Conservation (phyloP, 768 basidiomycete genomes). For the Hemileccinum rubropunctum region DNA sequence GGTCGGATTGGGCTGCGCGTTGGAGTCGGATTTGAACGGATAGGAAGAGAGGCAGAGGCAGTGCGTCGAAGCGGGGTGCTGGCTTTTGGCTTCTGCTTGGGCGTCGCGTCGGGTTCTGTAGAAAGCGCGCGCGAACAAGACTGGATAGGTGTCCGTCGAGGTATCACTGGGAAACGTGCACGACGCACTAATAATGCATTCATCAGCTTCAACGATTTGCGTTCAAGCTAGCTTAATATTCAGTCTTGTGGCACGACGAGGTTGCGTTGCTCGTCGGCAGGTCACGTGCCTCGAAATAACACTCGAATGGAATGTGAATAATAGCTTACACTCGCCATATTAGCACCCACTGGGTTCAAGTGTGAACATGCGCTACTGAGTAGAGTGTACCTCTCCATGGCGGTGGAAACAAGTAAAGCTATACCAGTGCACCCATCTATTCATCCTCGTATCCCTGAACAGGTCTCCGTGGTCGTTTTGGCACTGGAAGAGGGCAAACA, state of each 20-base stretch:
- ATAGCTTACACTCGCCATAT: too few relatives aligned
- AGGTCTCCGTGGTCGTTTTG: conserved; percentile 64
- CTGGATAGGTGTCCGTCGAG: neutral
- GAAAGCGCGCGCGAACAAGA: conserved; percentile 15
- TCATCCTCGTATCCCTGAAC: conserved; percentile 77
- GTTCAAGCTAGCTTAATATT: too few relatives aligned
- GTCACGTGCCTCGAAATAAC: neutral
- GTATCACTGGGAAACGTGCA: neutral
- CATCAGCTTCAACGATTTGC: conserved; percentile 8
- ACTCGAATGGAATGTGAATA: too few relatives aligned
- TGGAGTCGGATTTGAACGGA: conserved; percentile 82
- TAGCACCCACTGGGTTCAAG: too few relatives aligned
- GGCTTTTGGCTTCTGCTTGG: conserved; percentile 75
- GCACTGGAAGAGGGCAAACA: conserved; percentile 43
- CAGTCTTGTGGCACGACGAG: too few relatives aligned
- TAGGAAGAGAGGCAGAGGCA: conserved; percentile 81
- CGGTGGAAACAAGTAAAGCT: neutral
- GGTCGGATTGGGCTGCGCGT: conserved; percentile 75
- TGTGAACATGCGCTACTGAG: neutral
- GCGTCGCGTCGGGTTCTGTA: conserved; percentile 16
- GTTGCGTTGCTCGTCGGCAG: too few relatives aligned
- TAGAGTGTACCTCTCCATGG: conserved; percentile 3
- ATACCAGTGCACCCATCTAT: conserved; percentile 8
- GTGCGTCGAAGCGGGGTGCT: conserved; percentile 78
- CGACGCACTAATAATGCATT: conserved; percentile 8